phyloP scores from a whole-genome alignment of 169 alveolate genomes.

The Plasmodium blacklocki region DNA sequence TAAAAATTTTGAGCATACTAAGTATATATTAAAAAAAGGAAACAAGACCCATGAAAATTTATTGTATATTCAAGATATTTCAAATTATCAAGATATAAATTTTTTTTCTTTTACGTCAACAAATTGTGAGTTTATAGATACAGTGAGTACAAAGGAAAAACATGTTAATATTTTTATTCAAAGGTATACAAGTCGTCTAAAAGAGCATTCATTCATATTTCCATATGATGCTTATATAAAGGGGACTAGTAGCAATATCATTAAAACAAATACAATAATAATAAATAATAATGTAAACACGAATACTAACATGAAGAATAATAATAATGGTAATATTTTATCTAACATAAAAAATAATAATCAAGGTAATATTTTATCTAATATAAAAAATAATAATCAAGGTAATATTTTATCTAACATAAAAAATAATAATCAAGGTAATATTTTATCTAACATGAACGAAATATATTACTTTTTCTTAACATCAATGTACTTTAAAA shows the following conservation, averaged over 20 bases:
- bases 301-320: too few relatives aligned
- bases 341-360: too few relatives aligned
- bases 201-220: not conserved
- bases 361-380: too few relatives aligned
- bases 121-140: constrained; percentile 5
- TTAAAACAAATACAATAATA: too few relatives aligned
- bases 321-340: too few relatives aligned
- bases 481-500: not conserved
- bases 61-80: constrained; percentile 14
- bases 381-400: too few relatives aligned
- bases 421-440: not conserved
- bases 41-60: constrained; percentile 15
- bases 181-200: constrained; percentile 10
- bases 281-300: too few relatives aligned
- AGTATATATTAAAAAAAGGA: constrained; percentile 32
- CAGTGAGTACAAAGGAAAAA: not conserved
- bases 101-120: constrained; percentile 15
- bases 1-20: not conserved
- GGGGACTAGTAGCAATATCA: too few relatives aligned
- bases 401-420: too few relatives aligned
- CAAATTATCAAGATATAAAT: not conserved
- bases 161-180: not conserved
- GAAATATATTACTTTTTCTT: too few relatives aligned
- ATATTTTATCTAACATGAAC: too few relatives aligned
- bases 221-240: not conserved